phyloP scores from a whole-genome alignment of 2,329 filamentous ascomycete species.

The Claviceps cyperi region DNA sequence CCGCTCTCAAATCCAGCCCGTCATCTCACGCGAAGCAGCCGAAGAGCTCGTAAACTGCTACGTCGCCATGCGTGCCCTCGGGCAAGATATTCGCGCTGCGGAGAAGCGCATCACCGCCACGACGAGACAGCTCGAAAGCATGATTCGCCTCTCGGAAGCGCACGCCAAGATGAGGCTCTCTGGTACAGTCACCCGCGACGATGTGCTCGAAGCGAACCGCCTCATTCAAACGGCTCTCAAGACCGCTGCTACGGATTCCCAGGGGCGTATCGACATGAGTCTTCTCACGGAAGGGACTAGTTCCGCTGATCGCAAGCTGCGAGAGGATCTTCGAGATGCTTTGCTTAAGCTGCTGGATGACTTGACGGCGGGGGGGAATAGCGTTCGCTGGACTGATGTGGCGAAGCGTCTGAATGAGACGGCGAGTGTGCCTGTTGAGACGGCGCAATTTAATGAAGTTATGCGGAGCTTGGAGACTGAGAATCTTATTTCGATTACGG shows the following conservation, averaged over 20 bases:
- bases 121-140: slow-evolving; percentile 89
- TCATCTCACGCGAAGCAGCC: slow-evolving; percentile 66
- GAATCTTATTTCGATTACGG: slow-evolving; percentile 63
- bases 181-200: slow-evolving; percentile 56
- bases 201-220: slow-evolving; percentile 82
- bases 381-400: slow-evolving; percentile 67
- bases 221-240: slow-evolving; percentile 90
- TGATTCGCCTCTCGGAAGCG: slow-evolving; percentile 93
- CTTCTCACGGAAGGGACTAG: slow-evolving; percentile 89
- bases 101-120: slow-evolving; percentile 97
- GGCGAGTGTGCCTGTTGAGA: slow-evolving; percentile 57
- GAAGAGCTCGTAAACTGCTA: slow-evolving; percentile 75
- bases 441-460: slow-evolving; percentile 68
- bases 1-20: slow-evolving; percentile 70
- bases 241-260: slow-evolving; percentile 86
- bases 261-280: slow-evolving; percentile 94
- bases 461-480: slow-evolving; percentile 72
- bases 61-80: slow-evolving; percentile 87
- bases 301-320: slow-evolving; percentile 68
- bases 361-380: slow-evolving; percentile 51
- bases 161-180: slow-evolving; percentile 96
- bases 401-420: slow-evolving; percentile 57
- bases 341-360: slow-evolving; percentile 67
- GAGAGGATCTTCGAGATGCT: slow-evolving; percentile 71
- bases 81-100: slow-evolving; percentile 69